A percentile compares a stretch with the other conserved stretches of the same genome.
phyloP scores from a whole-genome alignment of 305 asterid species.

The Striga hermonthica region DNA sequence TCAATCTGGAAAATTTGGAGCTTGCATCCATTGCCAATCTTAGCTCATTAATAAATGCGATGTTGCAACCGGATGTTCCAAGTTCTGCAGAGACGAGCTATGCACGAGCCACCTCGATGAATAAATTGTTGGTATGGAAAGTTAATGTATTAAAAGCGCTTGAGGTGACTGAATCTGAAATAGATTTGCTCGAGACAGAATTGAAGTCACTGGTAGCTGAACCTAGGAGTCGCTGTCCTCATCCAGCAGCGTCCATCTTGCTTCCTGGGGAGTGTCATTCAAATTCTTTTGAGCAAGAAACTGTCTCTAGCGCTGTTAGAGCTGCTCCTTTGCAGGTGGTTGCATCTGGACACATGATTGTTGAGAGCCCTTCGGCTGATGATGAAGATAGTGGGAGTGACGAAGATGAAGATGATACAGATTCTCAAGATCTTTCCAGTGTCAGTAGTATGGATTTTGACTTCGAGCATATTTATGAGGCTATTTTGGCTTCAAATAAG shows the following conservation, averaged over 20 bases:
- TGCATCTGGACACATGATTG: slow-evolving; percentile 37
- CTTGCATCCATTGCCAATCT: slow-evolving; percentile 54
- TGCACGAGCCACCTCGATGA: slow-evolving; percentile 58
- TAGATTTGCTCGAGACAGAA: slow-evolving; percentile 83
- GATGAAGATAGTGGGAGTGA: slow-evolving; percentile 31
- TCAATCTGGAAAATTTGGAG: slow-evolving; percentile 73
- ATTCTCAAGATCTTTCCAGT: slow-evolving; percentile 29
- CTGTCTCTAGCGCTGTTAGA: slow-evolving; percentile 40
- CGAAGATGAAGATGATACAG: slow-evolving; percentile 35
- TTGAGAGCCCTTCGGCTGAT: slow-evolving; percentile 36
- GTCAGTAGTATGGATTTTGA: slow-evolving; percentile 29
- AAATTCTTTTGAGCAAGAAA: slow-evolving; percentile 37
- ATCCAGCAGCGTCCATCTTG: slow-evolving; percentile 44
- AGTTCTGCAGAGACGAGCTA: slow-evolving; percentile 52
- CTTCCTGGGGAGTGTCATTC: slow-evolving; percentile 34
- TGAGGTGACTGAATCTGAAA: slow-evolving; percentile 79
- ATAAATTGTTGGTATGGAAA: slow-evolving; percentile 72
- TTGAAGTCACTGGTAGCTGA: slow-evolving; percentile 53
- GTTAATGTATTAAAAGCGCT: slow-evolving; percentile 64
- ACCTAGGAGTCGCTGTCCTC: slow-evolving; percentile 36
- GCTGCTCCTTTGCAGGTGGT: slow-evolving; percentile 41
- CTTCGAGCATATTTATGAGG: slow-evolving; percentile 39
- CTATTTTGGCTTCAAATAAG: slow-evolving; percentile 63
- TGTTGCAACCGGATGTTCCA: slow-evolving; percentile 60
- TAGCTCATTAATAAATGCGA: slow-evolving; percentile 58